Evolutionary conservation across 2,329 filamentous ascomycete species (phyloP).

Genomic region (Monosporascus sp.): DNA sequence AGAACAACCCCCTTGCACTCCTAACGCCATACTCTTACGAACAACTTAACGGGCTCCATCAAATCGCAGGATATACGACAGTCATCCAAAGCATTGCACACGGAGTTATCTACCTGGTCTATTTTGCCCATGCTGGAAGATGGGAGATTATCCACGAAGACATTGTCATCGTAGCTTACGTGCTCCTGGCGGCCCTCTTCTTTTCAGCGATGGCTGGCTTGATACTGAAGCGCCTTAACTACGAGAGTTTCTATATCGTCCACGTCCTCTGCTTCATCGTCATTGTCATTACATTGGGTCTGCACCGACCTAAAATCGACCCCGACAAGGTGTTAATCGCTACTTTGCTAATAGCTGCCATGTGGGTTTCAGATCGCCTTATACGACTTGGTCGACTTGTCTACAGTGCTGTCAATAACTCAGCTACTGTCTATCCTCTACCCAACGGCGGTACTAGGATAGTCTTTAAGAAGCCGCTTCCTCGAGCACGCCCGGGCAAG

Average conservation of each 20-base stretch:
- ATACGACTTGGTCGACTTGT: constrained; percentile 32
- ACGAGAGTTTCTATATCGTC: constrained; percentile 43
- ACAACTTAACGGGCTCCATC: constrained; percentile 42
- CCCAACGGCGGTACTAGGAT: constrained; percentile 40
- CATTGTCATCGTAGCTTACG: constrained; percentile 31
- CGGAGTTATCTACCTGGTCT: constrained; percentile 25
- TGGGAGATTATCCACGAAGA: constrained; percentile 20
- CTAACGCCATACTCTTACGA: constrained; percentile 41
- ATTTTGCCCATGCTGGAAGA: constrained; percentile 21
- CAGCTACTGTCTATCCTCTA: constrained; percentile 37
- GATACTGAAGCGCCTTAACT: constrained; percentile 32
- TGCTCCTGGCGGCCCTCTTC: constrained; percentile 32
- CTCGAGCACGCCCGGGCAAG: constrained; percentile 45
- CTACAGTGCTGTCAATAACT: constrained; percentile 35
- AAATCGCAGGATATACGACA: constrained; percentile 39
- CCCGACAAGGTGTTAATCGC: constrained; percentile 30
- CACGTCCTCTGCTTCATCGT: constrained; percentile 38
- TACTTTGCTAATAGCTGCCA: constrained; percentile 30
- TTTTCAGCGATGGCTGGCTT: constrained; percentile 30
- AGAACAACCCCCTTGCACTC: constrained; percentile 42
- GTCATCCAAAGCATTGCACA: constrained; percentile 34
- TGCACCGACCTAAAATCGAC: constrained; percentile 39
- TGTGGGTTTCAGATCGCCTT: constrained; percentile 43
- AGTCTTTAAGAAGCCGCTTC: constrained; percentile 42
- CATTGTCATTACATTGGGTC: constrained; percentile 33